Base-by-base conservation (phyloP, 148 eudicot species). In the Rhododendron molle region DNA sequence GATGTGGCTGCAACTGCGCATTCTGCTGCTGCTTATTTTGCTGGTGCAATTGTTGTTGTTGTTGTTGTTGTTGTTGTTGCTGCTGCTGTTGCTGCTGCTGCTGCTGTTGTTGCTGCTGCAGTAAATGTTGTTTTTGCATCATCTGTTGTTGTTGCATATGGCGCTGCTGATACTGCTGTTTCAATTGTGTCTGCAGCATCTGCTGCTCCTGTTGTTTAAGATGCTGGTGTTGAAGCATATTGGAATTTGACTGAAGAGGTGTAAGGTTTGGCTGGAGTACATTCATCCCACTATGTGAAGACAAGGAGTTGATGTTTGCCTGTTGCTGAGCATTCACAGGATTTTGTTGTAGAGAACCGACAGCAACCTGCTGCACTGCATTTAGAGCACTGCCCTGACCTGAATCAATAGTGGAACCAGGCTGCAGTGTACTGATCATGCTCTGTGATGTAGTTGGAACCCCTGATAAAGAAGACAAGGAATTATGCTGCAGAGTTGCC, bases 121-220 rank as follows among this genome's bases (percentile, higher is more conserved):
- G 34, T 56, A 89, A 56, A 83, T 93, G 94, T 67, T 93, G 94
- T 76, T 86, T 86, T 4, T 92, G 93, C 81, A 92, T 65, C 47
- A 87, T 65, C 34, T 93, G 94, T 1, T 71, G 95, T 86, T 94
- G 95, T 86, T 94, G 95, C 86, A 89, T 76, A 11, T 88, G 92
- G 30, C 86, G 90, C 74, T 88, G 92, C 50, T 90, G 93, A 58
- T 32, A 18, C 73, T 91, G 90, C 78, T 87, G 91, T 78, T 88
- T 90, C 83, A 89, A 1, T 84, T 89, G 83, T 20, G 81, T 85
- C 78, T 89, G 89, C 52, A 90, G 85, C 83, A 90, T 81, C 72
- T 89, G 92, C 44, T 90, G 92, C 65, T 96, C 96, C 85, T 94
- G 96, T 85, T 93, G 95, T 88, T 96, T 95, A 62, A 91, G 40